Conservation (phyloP, 192 early-diverging fungal species). For the Phycomyces blakesleeanus region DNA sequence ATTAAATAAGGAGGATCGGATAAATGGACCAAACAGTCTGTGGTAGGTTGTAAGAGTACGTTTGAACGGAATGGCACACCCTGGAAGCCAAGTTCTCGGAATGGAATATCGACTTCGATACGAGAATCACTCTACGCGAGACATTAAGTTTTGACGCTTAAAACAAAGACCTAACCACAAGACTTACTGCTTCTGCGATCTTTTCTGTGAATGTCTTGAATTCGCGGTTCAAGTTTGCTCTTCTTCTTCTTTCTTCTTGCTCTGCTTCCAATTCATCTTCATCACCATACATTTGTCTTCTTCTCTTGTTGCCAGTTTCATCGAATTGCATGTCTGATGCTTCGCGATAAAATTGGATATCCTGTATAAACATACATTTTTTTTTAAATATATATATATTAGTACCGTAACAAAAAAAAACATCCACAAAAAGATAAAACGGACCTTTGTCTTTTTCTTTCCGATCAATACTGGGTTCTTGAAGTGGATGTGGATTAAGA, state of each 20-base stretch:
- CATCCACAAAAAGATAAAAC: too few relatives aligned
- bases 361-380: too few relatives aligned
- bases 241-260: constrained; percentile 87
- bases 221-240: constrained; percentile 84
- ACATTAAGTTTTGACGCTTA: too few relatives aligned
- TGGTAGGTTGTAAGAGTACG: constrained; percentile 91
- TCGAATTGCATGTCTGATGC: constrained; percentile 93
- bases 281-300: constrained; percentile 89
- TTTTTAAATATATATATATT: too few relatives aligned
- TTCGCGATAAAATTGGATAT: constrained; percentile 98
- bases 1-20: constrained; percentile 92
- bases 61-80: constrained; percentile 92
- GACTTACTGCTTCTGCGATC: constrained; percentile 74
- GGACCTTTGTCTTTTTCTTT: constrained; percentile 90
- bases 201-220: constrained; percentile 91
- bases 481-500: constrained; percentile 92
- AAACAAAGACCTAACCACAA: too few relatives aligned
- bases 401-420: too few relatives aligned
- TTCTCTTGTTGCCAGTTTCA: constrained; percentile 91
- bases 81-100: constrained; percentile 89
- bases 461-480: constrained; percentile 97
- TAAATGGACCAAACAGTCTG: constrained; percentile 93
- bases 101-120: constrained; percentile 89
- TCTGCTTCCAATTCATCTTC: constrained; percentile 97
- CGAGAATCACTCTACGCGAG: constrained; percentile 67